phyloP scores from a whole-genome alignment of 345 rosid genomes.

The Syzygium grande region DNA sequence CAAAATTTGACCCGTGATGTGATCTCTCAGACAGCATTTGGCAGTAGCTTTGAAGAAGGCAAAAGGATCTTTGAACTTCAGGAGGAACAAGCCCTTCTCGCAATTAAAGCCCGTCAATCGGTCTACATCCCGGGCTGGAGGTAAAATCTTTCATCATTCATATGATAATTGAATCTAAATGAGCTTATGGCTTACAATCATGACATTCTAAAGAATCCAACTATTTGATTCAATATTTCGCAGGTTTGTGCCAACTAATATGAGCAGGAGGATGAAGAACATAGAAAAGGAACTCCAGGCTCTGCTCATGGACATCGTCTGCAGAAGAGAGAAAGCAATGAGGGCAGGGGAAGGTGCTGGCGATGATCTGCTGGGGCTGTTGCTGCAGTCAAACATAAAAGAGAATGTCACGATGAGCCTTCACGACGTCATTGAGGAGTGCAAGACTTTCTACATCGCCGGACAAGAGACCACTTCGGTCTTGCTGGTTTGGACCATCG shows the following conservation, averaged over 20 bases:
- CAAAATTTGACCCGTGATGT: constrained; percentile 22
- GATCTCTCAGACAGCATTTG: constrained; percentile 37
- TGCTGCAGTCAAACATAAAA: constrained; percentile 25
- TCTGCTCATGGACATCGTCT: constrained; percentile 17
- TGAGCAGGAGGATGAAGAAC: constrained; percentile 16
- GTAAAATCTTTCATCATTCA: background rate
- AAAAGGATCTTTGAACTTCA: constrained; percentile 21
- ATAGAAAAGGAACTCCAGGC: constrained; percentile 14
- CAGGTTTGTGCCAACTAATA: constrained; percentile 37
- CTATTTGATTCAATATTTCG: background rate
- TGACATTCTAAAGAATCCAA: background rate
- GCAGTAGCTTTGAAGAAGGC: constrained; percentile 34
- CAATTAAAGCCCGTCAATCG: background rate
- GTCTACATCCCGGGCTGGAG: constrained; percentile 1
- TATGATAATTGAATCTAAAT: background rate
- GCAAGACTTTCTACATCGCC: constrained; percentile 58
- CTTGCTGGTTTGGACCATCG: constrained; percentile 58
- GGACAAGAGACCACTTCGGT: constrained; percentile 69
- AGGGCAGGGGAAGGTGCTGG: constrained; percentile 16
- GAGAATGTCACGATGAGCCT: constrained; percentile 27
- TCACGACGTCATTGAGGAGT: constrained; percentile 58
- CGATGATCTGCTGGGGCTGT: constrained; percentile 30
- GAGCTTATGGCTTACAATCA: background rate
- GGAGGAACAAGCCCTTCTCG: constrained; percentile 4
- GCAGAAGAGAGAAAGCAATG: constrained; percentile 23